A percentile compares a stretch with the other conserved stretches of the same genome.
phyloP scores from a whole-genome alignment of 2,329 filamentous ascomycete species.

The Cephalotrichum gorgonifer region DNA sequence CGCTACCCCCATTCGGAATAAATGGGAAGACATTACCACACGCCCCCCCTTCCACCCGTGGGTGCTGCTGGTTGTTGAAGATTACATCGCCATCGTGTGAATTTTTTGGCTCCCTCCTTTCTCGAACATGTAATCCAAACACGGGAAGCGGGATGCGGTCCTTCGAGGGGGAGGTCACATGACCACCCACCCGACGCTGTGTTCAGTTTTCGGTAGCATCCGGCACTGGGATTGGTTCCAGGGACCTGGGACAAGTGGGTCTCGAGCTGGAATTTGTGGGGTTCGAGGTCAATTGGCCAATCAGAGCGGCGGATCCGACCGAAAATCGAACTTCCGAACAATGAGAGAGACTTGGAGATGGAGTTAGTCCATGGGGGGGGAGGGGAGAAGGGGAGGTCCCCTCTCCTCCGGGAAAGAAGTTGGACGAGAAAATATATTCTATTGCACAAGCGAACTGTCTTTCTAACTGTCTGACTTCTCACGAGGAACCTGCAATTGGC shows the following conservation, averaged over 20 bases:
- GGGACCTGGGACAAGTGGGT: neutral
- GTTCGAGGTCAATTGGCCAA: constrained; percentile 1
- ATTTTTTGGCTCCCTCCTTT: neutral
- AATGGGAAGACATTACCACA: neutral
- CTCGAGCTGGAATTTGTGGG: neutral
- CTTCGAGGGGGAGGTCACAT: neutral
- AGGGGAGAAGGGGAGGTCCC: too few relatives aligned
- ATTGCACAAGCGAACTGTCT: constrained; percentile 2
- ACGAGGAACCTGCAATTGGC: constrained; percentile 3
- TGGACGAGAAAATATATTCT: neutral
- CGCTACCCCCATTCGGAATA: constrained; percentile 1
- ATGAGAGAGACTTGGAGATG: neutral
- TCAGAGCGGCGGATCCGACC: neutral
- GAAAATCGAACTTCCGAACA: neutral
- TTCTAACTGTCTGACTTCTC: constrained; percentile 1
- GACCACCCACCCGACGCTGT: neutral
- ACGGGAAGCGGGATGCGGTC: neutral
- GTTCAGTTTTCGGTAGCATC: constrained; percentile 4
- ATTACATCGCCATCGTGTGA: neutral
- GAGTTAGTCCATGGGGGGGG: neutral
- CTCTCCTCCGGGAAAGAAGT: neutral
- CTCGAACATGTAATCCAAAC: neutral
- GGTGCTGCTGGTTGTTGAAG: neutral
- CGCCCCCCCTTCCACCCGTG: neutral
- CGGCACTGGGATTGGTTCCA: constrained; percentile 1